phyloP scores from a whole-genome alignment of 768 basidiomycete species.

The Antrodiella citrinella region DNA sequence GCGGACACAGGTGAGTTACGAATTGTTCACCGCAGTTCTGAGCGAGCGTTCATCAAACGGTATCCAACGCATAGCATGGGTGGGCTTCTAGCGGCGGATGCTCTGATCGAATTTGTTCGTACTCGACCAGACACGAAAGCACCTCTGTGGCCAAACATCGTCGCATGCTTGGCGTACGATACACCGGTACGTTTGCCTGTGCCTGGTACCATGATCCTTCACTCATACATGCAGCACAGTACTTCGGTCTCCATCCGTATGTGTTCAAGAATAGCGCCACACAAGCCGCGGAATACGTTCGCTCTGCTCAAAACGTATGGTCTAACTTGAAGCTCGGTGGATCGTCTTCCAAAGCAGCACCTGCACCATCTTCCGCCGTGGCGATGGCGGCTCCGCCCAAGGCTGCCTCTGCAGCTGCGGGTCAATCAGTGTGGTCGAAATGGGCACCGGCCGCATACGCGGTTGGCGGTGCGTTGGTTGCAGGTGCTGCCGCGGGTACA shows the following conservation, averaged over 20 bases:
- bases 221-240: conserved; percentile 37
- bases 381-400: conserved; percentile 25
- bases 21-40: not conserved
- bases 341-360: conserved; percentile 13
- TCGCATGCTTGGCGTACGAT: conserved; percentile 82
- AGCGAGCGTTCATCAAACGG: not conserved
- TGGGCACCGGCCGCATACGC: conserved; percentile 69
- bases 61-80: conserved; percentile 70
- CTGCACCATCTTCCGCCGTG: conserved; percentile 21
- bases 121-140: conserved; percentile 55
- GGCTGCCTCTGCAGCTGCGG: conserved; percentile 8
- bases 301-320: conserved; percentile 54
- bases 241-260: conserved; percentile 76
- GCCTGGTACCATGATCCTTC: not conserved
- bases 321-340: conserved; percentile 36
- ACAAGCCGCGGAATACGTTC: conserved; percentile 65
- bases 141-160: conserved; percentile 82
- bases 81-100: conserved; percentile 81
- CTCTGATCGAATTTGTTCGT: conserved; percentile 62
- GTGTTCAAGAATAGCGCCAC: conserved; percentile 81
- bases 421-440: conserved; percentile 39
- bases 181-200: conserved; percentile 73
- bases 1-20: conserved; percentile 70
- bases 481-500: conserved; percentile 77
- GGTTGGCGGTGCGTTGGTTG: conserved; percentile 66